Evolutionary conservation across 768 basidiomycete genomes (phyloP), one percentile per base, ranked within the genome.

Genomic region (Chalciporus sphaerocephalus): DNA sequence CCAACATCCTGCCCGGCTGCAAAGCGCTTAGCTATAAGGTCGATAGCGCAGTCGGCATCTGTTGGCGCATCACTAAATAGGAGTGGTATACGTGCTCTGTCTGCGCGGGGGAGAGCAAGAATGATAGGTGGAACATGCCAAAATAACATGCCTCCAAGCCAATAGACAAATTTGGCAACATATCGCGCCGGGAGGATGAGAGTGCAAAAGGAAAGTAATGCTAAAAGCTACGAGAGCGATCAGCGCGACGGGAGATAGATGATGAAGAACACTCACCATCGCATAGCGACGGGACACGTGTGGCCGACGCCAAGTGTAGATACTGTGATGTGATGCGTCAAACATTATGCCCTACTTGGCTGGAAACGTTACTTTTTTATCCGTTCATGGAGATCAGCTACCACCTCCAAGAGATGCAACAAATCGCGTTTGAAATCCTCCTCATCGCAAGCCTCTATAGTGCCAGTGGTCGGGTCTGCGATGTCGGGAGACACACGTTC

Each of bases 31-130:
- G 82, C 74, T 15, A 86, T 84, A 10, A 86, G 58, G 28, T 82
- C 74, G 79, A 85, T 85, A 2, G 85, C 83, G 54, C 82, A 81
- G 38, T 86, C 81, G 4, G 78, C 74, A 52, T 87, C 83, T 4
- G 82, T 86, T 0, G 85, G 83, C 10, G 74, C 76, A 48, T 80
- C 74, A 28, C 55, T 49, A 39, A 85, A 71, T 3, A 69, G 64
- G 6, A 70, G 64, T 17, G 78, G 75, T 11, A 80, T 40, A 32
- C 79, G 71, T 42, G 62, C 61, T 42, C 72, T 68, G 7, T 79
- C 75, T 34, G 60, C 57, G 1, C 71, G 64, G 10, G 78, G 68
- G 20, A 86, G 65, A 1, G 75, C 73, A 21, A 67, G 69, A n/a
- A 84, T 37, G 33, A 85, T 58, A 2, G 84, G 84, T 8, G 68